Evolutionary conservation across 768 basidiomycete species (phyloP).

Genomic region (Suillus brevipes): DNA sequence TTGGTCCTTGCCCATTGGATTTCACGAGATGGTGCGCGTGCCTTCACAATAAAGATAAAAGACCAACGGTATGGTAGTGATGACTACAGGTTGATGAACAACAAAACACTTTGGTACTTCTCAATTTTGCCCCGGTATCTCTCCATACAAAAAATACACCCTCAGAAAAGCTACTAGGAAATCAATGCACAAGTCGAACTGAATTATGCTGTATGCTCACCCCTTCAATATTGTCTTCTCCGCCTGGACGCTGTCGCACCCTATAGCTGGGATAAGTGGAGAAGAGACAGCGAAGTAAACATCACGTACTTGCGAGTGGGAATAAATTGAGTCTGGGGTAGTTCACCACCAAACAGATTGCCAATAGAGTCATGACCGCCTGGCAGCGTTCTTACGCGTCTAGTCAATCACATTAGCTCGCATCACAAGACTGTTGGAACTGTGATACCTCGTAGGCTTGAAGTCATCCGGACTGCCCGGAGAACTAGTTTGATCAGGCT

Average conservation of each 20-base stretch:
- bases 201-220: conserved; percentile 28
- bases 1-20: background rate
- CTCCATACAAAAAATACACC: background rate
- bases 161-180: conserved; percentile 30
- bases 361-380: conserved; percentile 31
- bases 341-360: conserved; percentile 47
- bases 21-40: background rate
- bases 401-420: conserved; percentile 9
- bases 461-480: conserved; percentile 13
- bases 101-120: background rate
- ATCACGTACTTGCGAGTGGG: conserved; percentile 63
- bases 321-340: conserved; percentile 49
- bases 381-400: conserved; percentile 35
- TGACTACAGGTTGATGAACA: conserved; percentile 2
- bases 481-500: background rate
- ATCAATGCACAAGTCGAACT: conserved; percentile 5
- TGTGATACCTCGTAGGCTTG: conserved; percentile 51
- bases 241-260: conserved; percentile 69
- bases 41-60: background rate
- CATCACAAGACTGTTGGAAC: background rate
- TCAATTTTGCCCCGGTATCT: background rate
- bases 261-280: conserved; percentile 31
- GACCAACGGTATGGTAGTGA: background rate
- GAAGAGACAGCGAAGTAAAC: background rate
- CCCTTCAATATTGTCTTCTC: conserved; percentile 55